phyloP scores from a whole-genome alignment of 164 flowering plant genomes.

The Berberis vulgaris region DNA sequence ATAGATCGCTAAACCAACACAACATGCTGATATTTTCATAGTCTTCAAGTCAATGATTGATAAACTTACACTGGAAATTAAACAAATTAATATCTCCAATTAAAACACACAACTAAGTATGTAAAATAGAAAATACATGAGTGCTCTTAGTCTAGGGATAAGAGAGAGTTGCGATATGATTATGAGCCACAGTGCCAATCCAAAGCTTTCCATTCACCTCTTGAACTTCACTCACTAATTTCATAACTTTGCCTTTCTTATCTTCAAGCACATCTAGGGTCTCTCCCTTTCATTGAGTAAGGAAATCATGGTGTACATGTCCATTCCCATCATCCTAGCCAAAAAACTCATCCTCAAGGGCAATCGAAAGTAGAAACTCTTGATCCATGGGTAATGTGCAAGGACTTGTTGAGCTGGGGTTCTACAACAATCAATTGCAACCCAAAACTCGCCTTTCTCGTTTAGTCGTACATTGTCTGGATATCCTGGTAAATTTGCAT shows the following conservation, averaged over 20 bases:
- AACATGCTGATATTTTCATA: too few relatives aligned
- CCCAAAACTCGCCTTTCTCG: constrained; percentile 86
- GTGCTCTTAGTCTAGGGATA: constrained; percentile 25
- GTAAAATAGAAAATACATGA: too few relatives aligned
- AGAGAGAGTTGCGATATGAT: constrained; percentile 84
- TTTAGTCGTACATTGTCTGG: constrained; percentile 87
- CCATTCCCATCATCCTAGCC: constrained; percentile 70
- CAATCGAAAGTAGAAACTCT: constrained; percentile 65
- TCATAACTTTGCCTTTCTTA: constrained; percentile 63
- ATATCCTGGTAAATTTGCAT: constrained; percentile 82
- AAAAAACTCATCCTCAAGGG: constrained; percentile 58
- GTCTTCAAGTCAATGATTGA: too few relatives aligned
- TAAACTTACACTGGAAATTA: too few relatives aligned
- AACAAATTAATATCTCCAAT: too few relatives aligned
- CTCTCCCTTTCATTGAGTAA: constrained; percentile 62
- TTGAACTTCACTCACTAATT: constrained; percentile 91
- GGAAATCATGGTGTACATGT: constrained; percentile 77
- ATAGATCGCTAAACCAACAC: too few relatives aligned
- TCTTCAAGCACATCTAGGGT: constrained; percentile 84
- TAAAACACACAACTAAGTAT: too few relatives aligned
- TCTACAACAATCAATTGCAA: constrained; percentile 91
- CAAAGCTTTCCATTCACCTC: constrained; percentile 82
- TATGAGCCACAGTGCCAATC: constrained; percentile 98
- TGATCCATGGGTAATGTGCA: constrained; percentile 72
- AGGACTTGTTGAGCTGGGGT: constrained; percentile 67